Base-by-base conservation (phyloP, 805 yeast genomes). In the Barnettozyma sp. region DNA sequence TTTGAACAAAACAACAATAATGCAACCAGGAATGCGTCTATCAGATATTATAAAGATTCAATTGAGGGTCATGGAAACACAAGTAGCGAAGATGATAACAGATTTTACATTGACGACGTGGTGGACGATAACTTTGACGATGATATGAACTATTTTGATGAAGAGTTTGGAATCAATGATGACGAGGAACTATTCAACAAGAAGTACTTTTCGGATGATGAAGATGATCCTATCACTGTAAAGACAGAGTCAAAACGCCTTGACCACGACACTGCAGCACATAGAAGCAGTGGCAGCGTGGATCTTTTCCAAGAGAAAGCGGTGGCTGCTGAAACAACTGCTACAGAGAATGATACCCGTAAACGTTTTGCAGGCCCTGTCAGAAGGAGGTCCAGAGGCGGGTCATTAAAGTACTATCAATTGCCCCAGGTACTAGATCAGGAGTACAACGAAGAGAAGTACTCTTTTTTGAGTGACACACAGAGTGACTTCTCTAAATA, bases 11-110 rank as follows among this genome's bases (percentile, higher is more conserved):
- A 63, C 13, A 57, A 54, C 2, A 45, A 56, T 1, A 45, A 56
- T 7, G 63, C 70, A n/a, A 75, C 73, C 4, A 59, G 81, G 41
- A 71, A 73, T 36, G 59, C 71, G 2, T 73, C 80, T 0, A 65
- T 70, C 16, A 68, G 71, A 39, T 74, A 73, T 49, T 74, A 76
- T 49, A 70, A 70, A 35, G 47, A 51, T 4, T 46, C 43, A 4
- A 33, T 38, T 5, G 50, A 59, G 30, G 41, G 44, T 1, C 40
- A 43, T 19, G n/a, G n/a, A n/a, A n/a, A n/a, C n/a, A 12, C 40
- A 13, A 26, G 30, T 7, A 36, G 34, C 2, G 35, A 48, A 15
- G 55, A 58, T 3, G 43, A 45, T 11, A 54, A 49, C 11, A 59
- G 59, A 9, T 55, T 60, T 20, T 66, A 66, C 26, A 45, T 65